Percentiles rank a stretch among this genome's conserved stretches.
Conservation (phyloP, 768 basidiomycete species). For the Thelephora ganbajun region DNA sequence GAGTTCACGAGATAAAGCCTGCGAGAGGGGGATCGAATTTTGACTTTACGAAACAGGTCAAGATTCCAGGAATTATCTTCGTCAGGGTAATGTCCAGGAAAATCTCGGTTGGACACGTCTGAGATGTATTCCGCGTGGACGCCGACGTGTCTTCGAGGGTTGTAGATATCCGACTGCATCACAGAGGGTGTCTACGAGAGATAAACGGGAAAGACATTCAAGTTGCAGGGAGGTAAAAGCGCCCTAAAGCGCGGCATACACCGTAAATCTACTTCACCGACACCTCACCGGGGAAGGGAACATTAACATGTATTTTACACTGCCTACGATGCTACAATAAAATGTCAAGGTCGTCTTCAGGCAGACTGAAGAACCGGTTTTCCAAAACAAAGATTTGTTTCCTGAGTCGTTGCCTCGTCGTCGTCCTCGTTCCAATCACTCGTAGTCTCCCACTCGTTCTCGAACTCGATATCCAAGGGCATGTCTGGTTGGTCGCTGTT, state of each 20-base stretch:
- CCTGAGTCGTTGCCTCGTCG: conserved; percentile 59
- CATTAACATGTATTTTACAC: too few relatives aligned
- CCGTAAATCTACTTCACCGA: too few relatives aligned
- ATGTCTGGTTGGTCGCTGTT: conserved; percentile 44
- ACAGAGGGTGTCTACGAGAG: neutral
- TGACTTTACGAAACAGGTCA: conserved; percentile 59
- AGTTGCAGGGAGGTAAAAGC: too few relatives aligned
- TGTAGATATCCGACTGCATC: conserved; percentile 8
- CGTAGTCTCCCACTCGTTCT: conserved; percentile 82
- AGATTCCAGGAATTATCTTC: conserved; percentile 83
- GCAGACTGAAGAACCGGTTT: too few relatives aligned
- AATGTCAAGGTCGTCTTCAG: too few relatives aligned
- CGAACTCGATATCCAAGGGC: conserved; percentile 70
- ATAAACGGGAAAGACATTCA: neutral
- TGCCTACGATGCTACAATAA: too few relatives aligned
- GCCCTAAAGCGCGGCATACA: too few relatives aligned
- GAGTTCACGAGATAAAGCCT: neutral
- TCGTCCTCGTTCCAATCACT: conserved; percentile 90
- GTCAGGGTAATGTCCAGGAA: conserved; percentile 76
- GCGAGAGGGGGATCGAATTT: conserved; percentile 11
- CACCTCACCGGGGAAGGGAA: too few relatives aligned
- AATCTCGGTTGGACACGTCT: conserved; percentile 80
- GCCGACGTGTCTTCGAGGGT: conserved; percentile 46
- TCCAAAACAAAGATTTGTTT: conserved; percentile 52
- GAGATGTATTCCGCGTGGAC: conserved; percentile 58